Percentiles rank a stretch among this genome's conserved stretches.
phyloP scores from a whole-genome alignment of 2,329 filamentous ascomycete species.

The Ceratocystiopsis sp. region DNA sequence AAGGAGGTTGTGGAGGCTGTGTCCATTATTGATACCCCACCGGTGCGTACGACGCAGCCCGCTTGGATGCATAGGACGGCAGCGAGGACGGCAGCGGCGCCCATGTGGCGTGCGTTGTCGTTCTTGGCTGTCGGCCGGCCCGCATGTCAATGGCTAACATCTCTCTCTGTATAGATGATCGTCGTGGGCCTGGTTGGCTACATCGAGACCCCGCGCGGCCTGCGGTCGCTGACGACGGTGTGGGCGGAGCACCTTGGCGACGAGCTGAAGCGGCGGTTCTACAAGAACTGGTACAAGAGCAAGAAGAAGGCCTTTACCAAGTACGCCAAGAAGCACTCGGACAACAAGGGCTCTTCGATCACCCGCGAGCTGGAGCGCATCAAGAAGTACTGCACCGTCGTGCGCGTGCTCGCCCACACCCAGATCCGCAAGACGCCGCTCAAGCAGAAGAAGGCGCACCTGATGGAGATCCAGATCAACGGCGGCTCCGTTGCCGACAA shows the following conservation, averaged over 20 bases:
- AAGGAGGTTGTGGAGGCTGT: slow-evolving; percentile 88
- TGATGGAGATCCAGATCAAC: slow-evolving; percentile 99
- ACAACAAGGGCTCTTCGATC: slow-evolving; percentile 77
- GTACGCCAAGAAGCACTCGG: slow-evolving; percentile 99
- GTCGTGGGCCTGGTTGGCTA: slow-evolving; percentile 99
- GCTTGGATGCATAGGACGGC: slow-evolving; percentile 31
- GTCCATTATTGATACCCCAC: slow-evolving; percentile 80
- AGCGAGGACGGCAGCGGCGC: slow-evolving; percentile 11
- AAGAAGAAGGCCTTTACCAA: slow-evolving; percentile 99
- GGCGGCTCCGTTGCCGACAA: slow-evolving; percentile 91
- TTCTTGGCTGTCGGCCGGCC: background rate
- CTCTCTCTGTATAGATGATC: slow-evolving; percentile 58
- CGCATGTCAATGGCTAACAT: slow-evolving; percentile 45
- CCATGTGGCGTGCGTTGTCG: background rate
- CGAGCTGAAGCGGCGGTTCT: slow-evolving; percentile 98
- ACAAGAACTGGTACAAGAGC: slow-evolving; percentile 99
- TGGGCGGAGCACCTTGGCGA: slow-evolving; percentile 99
- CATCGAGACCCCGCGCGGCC: slow-evolving; percentile 98
- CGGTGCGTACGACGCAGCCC: slow-evolving; percentile 80
- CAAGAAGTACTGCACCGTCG: slow-evolving; percentile 99
- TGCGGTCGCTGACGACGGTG: slow-evolving; percentile 97
- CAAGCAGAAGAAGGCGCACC: slow-evolving; percentile 99
- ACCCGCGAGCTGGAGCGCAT: slow-evolving; percentile 98
- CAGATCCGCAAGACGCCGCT: slow-evolving; percentile 98
- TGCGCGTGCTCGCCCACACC: slow-evolving; percentile 97